These are phyloP conservation scores for Gossypium turneri DNA, from an alignment of 345 rosid species.

Conservation along the genomic window DNA sequence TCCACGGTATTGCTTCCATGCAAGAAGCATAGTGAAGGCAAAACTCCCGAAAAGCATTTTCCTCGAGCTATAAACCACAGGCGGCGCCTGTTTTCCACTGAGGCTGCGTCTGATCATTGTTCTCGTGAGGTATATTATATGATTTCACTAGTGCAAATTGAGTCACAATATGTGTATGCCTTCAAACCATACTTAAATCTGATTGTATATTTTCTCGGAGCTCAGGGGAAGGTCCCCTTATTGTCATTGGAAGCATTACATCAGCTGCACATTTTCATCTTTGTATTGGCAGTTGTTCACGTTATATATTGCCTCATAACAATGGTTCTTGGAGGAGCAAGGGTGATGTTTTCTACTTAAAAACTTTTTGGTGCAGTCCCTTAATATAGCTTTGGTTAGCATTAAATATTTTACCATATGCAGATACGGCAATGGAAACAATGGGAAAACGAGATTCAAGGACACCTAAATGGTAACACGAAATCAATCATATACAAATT, in stretches of 20 bases:
- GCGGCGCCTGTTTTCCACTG: conserved; percentile 40
- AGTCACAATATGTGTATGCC: background rate
- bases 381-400: too few species aligned
- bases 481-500: background rate
- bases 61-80: conserved; percentile 24
- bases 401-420: background rate
- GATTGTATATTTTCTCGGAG: background rate
- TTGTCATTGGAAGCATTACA: conserved; percentile 79
- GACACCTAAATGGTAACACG: conserved; percentile 16
- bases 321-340: conserved; percentile 73
- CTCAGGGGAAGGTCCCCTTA: conserved; percentile 61
- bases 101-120: conserved; percentile 30
- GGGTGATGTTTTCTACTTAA: conserved; percentile 38
- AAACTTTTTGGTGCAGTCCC: too few species aligned
- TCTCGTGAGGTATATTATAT: conserved; percentile 29
- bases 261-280: conserved; percentile 86
- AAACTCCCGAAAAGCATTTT: conserved; percentile 26
- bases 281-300: conserved; percentile 79
- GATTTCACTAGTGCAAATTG: background rate
- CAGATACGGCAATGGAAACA: conserved; percentile 78
- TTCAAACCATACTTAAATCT: background rate
- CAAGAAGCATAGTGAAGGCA: conserved; percentile 28
- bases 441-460: conserved; percentile 51
- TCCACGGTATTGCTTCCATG: conserved; percentile 63
- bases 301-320: conserved; percentile 71